phyloP scores from a whole-genome alignment of 192 early-diverging fungal genomes.

The Coemansia sp. region DNA sequence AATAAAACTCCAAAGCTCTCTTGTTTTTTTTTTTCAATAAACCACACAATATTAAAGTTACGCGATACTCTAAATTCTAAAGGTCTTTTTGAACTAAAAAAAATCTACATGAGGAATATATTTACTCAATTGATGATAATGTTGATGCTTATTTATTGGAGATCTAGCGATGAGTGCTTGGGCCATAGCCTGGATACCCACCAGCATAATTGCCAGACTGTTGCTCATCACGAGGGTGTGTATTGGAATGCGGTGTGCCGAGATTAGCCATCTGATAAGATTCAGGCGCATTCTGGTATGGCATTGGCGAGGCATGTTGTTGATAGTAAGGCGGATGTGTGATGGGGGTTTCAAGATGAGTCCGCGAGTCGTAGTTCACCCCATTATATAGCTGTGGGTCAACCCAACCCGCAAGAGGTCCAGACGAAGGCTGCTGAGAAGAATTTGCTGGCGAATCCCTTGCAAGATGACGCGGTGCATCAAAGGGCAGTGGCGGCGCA shows the following conservation, averaged over 20 bases:
- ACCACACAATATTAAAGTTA: too few species aligned
- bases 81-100: background rate
- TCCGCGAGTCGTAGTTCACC: background rate
- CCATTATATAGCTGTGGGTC: background rate
- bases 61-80: too few species aligned
- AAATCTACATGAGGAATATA: background rate
- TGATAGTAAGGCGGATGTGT: background rate
- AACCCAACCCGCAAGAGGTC: background rate
- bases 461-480: background rate
- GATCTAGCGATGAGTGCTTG: background rate
- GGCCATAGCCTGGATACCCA: background rate
- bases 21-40: constrained; percentile 4
- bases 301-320: background rate
- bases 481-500: background rate
- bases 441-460: background rate
- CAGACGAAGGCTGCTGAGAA: background rate
- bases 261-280: constrained; percentile 14
- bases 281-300: background rate
- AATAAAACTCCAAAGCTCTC: background rate
- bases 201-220: background rate
- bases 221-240: background rate
- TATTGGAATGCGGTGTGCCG: background rate
- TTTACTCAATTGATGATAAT: background rate
- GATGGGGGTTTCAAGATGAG: constrained; percentile 10
- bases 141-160: background rate